Base-by-base conservation (phyloP, 192 early-diverging fungal species). In the Chytriomyces sp. region DNA sequence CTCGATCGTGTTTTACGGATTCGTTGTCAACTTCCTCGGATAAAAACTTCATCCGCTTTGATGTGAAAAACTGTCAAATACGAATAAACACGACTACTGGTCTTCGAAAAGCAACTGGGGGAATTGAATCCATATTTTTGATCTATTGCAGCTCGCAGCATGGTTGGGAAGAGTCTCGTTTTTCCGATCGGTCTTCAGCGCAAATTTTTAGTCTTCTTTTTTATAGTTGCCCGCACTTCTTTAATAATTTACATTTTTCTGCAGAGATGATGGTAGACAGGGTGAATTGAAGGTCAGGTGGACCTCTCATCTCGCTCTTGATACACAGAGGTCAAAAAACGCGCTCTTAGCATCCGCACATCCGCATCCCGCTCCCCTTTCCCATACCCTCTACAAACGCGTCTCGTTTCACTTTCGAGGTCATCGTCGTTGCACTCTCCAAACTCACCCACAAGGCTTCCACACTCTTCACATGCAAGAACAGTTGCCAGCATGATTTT, bases 21-120 rank as follows among this genome's bases (percentile, higher is more conserved):
- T 97, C 47, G 94, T 94, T 16, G 88, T 96, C 64, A 93, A 97
- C 84, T 99, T 96, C 79, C 80, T 97, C 23, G 97, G 97, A 53
- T 99, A 90, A 87, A 66, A 3, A 57, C 11, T 10, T 44, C 23
- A 47, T 16, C 35, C n/a, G 16, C 46, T 24, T 26, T 64, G 63
- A 64, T 13, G 4, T 64, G 63, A 26, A 23, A 26, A n/a, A 26
- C 53, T 13, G 20, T 57, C 35, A 4, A n/a, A 35, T 35, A 35
- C 35, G 35, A 35, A 35, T 35, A 35, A 35, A 35, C 35, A 4
- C 35, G 35, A 35, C 35, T 35, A 35, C 35, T 35, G 35, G 35
- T 35, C 2, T 35, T 35, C 35, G 35, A 35, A 35, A 35, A 2
- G 35, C 35, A 35, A n/a, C n/a, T n/a, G n/a, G n/a, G n/a, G n/a